A percentile compares a stretch with the other conserved stretches of the same genome.
These are phyloP conservation scores for Sugiyamaella qingdaonensis DNA, from an alignment of 805 yeast species.

Conservation along the genomic window DNA sequence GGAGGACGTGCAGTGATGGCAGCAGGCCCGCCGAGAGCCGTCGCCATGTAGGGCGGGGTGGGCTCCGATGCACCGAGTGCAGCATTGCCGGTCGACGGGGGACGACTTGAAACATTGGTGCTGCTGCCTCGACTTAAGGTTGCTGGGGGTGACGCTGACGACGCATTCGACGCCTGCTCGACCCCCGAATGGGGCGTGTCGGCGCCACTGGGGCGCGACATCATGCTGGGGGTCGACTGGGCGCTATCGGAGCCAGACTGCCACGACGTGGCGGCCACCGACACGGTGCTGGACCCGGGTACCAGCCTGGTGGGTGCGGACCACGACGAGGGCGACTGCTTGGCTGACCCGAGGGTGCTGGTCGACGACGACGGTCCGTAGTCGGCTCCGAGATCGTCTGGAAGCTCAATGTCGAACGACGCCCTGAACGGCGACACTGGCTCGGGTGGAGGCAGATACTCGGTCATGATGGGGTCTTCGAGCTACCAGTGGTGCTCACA, in stretches of 20 bases:
- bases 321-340: not conserved
- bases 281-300: no score
- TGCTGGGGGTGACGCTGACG: not conserved
- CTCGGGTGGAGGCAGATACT: slow-evolving; percentile 27
- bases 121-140: not conserved
- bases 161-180: no score
- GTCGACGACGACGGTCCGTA: not conserved
- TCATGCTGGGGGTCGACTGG: not conserved
- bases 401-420: slow-evolving; percentile 14
- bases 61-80: not conserved
- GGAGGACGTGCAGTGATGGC: not conserved
- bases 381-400: slow-evolving; percentile 2
- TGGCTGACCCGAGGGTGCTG: not conserved
- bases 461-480: not conserved
- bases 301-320: not conserved
- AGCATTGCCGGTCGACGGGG: not conserved
- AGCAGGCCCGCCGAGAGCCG: slow-evolving; percentile 1
- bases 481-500: not conserved
- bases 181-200: not conserved
- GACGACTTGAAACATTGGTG: not conserved
- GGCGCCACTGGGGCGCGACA: not conserved
- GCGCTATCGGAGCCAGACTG: not conserved
- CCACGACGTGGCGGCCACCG: no score
- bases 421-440: slow-evolving; percentile 28
- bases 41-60: not conserved